Conservation (phyloP, 305 asterid genomes). For the Salvia sclarea region DNA sequence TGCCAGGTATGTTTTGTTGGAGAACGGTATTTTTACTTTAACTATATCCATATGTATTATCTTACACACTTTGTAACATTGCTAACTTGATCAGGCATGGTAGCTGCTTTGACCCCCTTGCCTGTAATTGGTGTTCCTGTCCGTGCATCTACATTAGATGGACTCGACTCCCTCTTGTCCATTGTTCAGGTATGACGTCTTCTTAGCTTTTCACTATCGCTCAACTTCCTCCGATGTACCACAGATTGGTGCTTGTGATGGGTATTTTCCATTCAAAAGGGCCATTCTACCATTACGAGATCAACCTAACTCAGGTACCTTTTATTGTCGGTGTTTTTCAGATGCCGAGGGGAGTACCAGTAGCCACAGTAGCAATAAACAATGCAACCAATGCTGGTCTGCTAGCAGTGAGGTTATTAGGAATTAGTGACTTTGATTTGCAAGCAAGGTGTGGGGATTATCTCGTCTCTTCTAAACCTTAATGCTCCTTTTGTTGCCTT, state of each 20-base stretch:
- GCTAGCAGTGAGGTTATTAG: constrained; percentile 79
- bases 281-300: background rate
- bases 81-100: constrained; percentile 68
- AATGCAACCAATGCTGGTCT: constrained; percentile 92
- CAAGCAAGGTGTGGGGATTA: constrained; percentile 63
- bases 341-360: constrained; percentile 99
- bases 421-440: constrained; percentile 68
- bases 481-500: background rate
- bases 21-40: background rate
- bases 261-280: background rate
- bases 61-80: constrained; percentile 18
- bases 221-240: background rate
- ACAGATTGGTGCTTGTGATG: background rate
- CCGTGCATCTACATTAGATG: constrained; percentile 84
- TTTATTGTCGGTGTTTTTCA: constrained; percentile 25
- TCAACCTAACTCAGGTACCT: background rate
- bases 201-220: background rate
- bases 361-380: constrained; percentile 89
- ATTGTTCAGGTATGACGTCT: constrained; percentile 74
- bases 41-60: background rate
- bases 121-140: constrained; percentile 99
- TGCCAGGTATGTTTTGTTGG: constrained; percentile 65
- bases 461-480: constrained; percentile 11
- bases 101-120: constrained; percentile 91
- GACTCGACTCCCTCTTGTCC: constrained; percentile 89